Base-by-base conservation (phyloP, 768 basidiomycete species). In the Hypholoma sublateritium region DNA sequence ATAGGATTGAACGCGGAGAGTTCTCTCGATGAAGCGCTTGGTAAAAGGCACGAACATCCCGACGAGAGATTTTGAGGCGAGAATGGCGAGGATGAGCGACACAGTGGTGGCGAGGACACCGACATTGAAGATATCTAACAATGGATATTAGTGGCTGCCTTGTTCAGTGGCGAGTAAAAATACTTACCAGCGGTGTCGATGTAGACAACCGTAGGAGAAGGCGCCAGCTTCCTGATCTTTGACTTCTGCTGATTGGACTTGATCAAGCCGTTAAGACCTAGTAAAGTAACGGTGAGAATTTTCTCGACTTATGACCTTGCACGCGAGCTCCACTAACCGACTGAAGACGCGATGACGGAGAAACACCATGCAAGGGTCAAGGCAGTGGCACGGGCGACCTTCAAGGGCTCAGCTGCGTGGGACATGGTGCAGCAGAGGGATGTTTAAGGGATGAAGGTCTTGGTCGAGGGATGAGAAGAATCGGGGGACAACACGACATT, bases 261-360 rank as follows among this genome's bases (percentile, higher is more conserved):
- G 56, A 78, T 70, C 46, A 76, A 57, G 7, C 77, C 75, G 59
- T 76, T 78, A 28, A 79, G 69, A 37, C 72, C 77, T 79, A 44
- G 28, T 12, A 34, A 25, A 32, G 56, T 28, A 1, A 24, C 7
- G 35, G 22, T 22, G 25, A 49, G 47, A 4, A 5, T 5, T 9
- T 6, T 42, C 16, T 34, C 25, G 5, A 28, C 19, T 9, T 22
- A 5, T 28, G 12, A 11, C 1, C 19, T 13, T 17, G 5, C 39
- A 9, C 7, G 4, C n/a, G 5, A 34, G 21, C 1, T 43, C 19
- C 25, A 52, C 60, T 25, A 21, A 60, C 64, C 64, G 13, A 64
- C 52, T n/a, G 55, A 58, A 2, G 59, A 49, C 6, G 62, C 61
- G 11, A 66, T 56, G 50, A 64, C 63, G 14, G 65, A 58, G 37